phyloP scores from a whole-genome alignment of 2,329 filamentous ascomycete genomes.

The Botrytis galanthina region DNA sequence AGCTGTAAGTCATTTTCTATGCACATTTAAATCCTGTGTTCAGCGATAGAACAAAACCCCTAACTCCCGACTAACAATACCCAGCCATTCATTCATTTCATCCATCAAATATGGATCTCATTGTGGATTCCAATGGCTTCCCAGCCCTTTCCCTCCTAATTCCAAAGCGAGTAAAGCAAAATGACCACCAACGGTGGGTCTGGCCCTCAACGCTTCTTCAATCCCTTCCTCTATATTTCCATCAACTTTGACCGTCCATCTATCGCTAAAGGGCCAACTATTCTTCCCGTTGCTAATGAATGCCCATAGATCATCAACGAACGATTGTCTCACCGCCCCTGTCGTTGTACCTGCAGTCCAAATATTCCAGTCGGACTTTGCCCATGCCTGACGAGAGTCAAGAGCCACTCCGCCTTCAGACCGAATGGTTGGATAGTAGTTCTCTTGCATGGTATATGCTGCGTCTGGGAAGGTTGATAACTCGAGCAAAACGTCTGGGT shows the following conservation, averaged over 20 bases:
- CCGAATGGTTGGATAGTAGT: slow-evolving; percentile 41
- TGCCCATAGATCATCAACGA: slow-evolving; percentile 6
- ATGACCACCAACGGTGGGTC: slow-evolving; percentile 75
- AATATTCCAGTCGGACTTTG: slow-evolving; percentile 47
- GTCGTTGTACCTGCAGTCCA: slow-evolving; percentile 32
- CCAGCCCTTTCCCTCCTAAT: slow-evolving; percentile 3
- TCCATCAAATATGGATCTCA: not conserved
- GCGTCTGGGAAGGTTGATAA: slow-evolving; percentile 41
- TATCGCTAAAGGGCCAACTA: slow-evolving; percentile 3
- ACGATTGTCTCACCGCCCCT: not conserved
- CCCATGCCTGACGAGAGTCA: slow-evolving; percentile 43
- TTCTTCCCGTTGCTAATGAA: slow-evolving; percentile 14
- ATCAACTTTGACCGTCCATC: not conserved
- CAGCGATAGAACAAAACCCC: not conserved
- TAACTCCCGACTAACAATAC: not conserved
- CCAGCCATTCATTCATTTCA: not conserved
- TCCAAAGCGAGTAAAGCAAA: slow-evolving; percentile 68
- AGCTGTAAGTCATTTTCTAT: not conserved
- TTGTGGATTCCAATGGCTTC: not conserved
- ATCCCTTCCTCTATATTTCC: not conserved
- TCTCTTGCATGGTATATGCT: slow-evolving; percentile 40
- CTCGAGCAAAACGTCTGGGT: slow-evolving; percentile 42
- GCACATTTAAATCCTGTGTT: not conserved
- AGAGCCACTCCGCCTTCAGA: slow-evolving; percentile 42
- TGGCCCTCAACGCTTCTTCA: slow-evolving; percentile 58